phyloP scores from a whole-genome alignment of 2,329 filamentous ascomycete species.

The Alternaria atra region DNA sequence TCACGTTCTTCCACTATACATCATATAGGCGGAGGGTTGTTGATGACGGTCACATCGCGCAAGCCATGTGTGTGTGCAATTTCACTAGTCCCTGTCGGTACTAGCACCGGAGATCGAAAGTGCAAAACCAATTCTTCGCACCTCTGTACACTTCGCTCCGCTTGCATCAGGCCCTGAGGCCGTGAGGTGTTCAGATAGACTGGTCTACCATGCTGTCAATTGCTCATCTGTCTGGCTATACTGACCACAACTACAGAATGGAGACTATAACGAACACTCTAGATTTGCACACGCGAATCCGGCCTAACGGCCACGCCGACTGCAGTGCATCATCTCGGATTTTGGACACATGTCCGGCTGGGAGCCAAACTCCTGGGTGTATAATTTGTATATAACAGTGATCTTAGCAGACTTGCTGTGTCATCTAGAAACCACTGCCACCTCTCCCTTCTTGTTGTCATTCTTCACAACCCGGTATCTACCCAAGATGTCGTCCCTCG shows the following conservation, averaged over 20 bases:
- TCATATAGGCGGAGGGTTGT: neutral
- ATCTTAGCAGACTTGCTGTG: neutral
- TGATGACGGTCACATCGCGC: neutral
- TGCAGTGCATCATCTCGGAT: neutral
- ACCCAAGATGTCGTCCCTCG: conserved; percentile 21
- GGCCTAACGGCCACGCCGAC: neutral
- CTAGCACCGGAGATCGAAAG: neutral
- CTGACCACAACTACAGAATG: neutral
- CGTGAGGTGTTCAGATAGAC: neutral
- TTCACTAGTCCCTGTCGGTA: neutral
- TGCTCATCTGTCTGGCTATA: neutral
- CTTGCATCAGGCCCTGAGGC: neutral
- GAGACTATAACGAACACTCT: neutral
- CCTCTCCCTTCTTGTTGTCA: neutral
- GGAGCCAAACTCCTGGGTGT: neutral
- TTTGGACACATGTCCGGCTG: conserved; percentile 5
- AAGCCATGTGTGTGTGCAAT: conserved; percentile 2
- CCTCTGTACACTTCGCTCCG: neutral
- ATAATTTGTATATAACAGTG: neutral
- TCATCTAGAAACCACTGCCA: neutral
- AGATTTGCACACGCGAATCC: neutral
- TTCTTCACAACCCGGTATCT: neutral
- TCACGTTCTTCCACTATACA: neutral
- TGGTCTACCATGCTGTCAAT: neutral
- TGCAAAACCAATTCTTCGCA: conserved; percentile 2